Conservation (phyloP, 805 yeast species). For the Danielozyma ontarioensis region DNA sequence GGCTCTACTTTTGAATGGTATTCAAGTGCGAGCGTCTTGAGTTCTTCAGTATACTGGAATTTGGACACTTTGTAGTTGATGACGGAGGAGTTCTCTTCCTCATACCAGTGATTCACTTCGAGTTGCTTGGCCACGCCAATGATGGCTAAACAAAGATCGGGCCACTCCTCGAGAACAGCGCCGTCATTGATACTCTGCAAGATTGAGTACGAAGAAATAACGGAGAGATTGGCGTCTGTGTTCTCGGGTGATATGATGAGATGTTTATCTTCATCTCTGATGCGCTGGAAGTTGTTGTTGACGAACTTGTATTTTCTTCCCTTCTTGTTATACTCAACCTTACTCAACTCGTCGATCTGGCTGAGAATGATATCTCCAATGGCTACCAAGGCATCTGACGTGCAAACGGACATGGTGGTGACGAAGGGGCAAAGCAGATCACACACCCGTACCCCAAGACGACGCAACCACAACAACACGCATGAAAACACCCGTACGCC, state of each 20-base stretch:
- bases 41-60: slow-evolving; percentile 22
- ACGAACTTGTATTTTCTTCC: slow-evolving; percentile 47
- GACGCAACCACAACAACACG: no score
- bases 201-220: slow-evolving; percentile 41
- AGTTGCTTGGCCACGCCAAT: slow-evolving; percentile 47
- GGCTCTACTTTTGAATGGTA: slow-evolving; percentile 20
- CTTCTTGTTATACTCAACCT: slow-evolving; percentile 34
- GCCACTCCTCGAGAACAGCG: slow-evolving; percentile 25
- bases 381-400: slow-evolving; percentile 31
- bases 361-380: slow-evolving; percentile 32
- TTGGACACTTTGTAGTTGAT: slow-evolving; percentile 28
- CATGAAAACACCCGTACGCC: no score
- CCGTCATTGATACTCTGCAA: slow-evolving; percentile 33
- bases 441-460: no score
- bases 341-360: slow-evolving; percentile 27
- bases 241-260: slow-evolving; percentile 33
- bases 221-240: slow-evolving; percentile 26
- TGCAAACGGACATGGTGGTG: slow-evolving; percentile 8
- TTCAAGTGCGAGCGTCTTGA: slow-evolving; percentile 27
- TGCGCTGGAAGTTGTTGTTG: slow-evolving; percentile 43
- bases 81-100: slow-evolving; percentile 39
- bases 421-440: no score
- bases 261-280: slow-evolving; percentile 46
- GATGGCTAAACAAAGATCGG: slow-evolving; percentile 42
- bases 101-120: slow-evolving; percentile 47